These are phyloP conservation scores for Komagataella phaffii DNA, from an alignment of 805 yeast genomes.

Conservation along the genomic window DNA sequence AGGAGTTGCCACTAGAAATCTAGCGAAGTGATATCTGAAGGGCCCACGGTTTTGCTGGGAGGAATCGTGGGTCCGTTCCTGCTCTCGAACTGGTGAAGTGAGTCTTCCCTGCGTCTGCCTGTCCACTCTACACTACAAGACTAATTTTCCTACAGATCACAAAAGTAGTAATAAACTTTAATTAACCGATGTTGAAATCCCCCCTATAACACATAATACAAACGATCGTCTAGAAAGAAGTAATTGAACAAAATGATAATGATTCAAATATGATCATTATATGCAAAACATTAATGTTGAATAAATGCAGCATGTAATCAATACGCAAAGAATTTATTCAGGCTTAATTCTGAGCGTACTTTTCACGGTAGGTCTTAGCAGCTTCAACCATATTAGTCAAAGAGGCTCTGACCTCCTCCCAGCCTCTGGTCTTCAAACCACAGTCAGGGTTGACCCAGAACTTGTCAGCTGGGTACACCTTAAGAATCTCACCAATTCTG, in stretches of 20 bases:
- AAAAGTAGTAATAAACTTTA: background rate
- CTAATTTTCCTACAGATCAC: background rate
- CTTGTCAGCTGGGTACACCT: constrained; percentile 94
- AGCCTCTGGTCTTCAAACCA: constrained; percentile 99
- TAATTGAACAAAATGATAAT: constrained; percentile 1
- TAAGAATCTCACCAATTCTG: constrained; percentile 88
- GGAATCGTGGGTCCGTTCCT: background rate
- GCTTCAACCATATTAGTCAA: constrained; percentile 98
- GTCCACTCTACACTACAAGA: background rate
- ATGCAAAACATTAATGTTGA: constrained; percentile 22
- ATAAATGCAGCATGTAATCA: constrained; percentile 15
- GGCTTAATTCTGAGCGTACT: constrained; percentile 17
- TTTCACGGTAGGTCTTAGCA: constrained; percentile 81
- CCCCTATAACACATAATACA: constrained; percentile 7
- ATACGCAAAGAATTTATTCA: constrained; percentile 2
- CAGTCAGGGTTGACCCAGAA: constrained; percentile 99
- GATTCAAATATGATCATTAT: constrained; percentile 5
- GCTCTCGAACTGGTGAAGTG: background rate
- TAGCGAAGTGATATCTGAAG: background rate
- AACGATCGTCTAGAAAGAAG: constrained; percentile 5
- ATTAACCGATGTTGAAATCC: constrained; percentile 34
- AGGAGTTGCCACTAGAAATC: background rate
- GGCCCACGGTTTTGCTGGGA: background rate
- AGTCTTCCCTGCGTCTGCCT: background rate
- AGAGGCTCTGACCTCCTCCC: constrained; percentile 94